Base-by-base conservation (phyloP, 805 yeast genomes). In the Saccharomycopsis malanga region DNA sequence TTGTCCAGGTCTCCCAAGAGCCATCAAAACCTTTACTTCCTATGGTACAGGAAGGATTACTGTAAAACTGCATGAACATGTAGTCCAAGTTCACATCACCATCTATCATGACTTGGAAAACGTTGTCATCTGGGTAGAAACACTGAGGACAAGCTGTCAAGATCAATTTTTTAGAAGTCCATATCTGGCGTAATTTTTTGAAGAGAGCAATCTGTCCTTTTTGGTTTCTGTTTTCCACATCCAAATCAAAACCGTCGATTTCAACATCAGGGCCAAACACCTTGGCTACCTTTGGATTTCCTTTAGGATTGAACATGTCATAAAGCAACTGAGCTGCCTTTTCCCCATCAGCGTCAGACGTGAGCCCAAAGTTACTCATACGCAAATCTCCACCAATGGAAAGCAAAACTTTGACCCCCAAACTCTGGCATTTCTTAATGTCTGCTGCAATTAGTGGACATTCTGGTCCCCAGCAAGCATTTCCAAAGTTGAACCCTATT, bases 351-450 rank as follows among this genome's bases (percentile, higher is more conserved):
- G 79, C 68, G 60, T 87, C 95, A 51, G 79, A 73, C 56, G 84
- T 81, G 60, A 88, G 87, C 2, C 96, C 96, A 60, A 88, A 96
- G 27, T 84, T 67, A 4, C 82, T 81, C 17, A 67, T 42, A 39
- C 87, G 73, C 10, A 88, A 51, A 24, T 85, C 81, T 57, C 95
- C 95, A 70, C 68, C 79, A 55, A 89, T 61, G 0, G 96, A 87
- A 7, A 88, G 62, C 27, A 89, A 61, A 2, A 89, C 81, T 56
- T 80, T 83, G 57, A 84, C 83, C 42, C 96, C 96, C 17, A 70
- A 59, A 2, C 66, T 57, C 66, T 88, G 96, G 67, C 97, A 88
- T 3, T 78, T 70, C 48, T 70, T 58, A 54, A 88, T 87, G 61
- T 86, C 95, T 29, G 65, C 60, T 4, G 79, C 94, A 48, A 83